Conservation (phyloP, 345 rosid species). For the Pistacia atlantica region DNA sequence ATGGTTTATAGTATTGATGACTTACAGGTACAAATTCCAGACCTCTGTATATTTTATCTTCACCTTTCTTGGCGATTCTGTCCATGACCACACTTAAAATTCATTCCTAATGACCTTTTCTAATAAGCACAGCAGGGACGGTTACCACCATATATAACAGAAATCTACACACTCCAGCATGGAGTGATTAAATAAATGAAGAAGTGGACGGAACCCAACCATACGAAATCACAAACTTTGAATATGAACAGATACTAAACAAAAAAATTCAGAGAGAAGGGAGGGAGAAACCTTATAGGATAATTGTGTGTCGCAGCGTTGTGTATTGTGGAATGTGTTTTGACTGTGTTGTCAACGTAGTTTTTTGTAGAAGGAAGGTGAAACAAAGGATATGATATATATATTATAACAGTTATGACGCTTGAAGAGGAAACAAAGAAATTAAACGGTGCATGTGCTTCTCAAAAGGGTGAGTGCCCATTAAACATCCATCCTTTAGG, state of each 20-base stretch:
- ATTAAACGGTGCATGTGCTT: not conserved
- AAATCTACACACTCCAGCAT: too few relatives aligned
- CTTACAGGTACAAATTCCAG: not conserved
- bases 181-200: too few relatives aligned
- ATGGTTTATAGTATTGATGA: not conserved
- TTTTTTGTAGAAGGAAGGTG: too few relatives aligned
- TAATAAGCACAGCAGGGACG: too few relatives aligned
- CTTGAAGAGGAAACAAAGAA: not conserved
- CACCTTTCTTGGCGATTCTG: not conserved
- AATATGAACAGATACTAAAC: too few relatives aligned
- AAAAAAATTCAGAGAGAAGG: not conserved
- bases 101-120: too few relatives aligned
- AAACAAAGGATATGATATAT: too few relatives aligned
- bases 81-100: not conserved
- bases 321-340: not conserved
- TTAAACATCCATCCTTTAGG: too few relatives aligned
- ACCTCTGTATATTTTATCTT: not conserved
- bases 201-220: too few relatives aligned
- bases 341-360: too few relatives aligned
- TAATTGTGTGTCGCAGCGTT: too few relatives aligned
- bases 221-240: not conserved
- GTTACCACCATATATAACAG: too few relatives aligned
- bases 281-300: not conserved
- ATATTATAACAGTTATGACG: not conserved
- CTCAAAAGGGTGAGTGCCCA: not conserved